A percentile compares a stretch with the other conserved stretches of the same genome.
Conservation (phyloP, 163 green algal genomes). For the Scenedesmus sp. region DNA sequence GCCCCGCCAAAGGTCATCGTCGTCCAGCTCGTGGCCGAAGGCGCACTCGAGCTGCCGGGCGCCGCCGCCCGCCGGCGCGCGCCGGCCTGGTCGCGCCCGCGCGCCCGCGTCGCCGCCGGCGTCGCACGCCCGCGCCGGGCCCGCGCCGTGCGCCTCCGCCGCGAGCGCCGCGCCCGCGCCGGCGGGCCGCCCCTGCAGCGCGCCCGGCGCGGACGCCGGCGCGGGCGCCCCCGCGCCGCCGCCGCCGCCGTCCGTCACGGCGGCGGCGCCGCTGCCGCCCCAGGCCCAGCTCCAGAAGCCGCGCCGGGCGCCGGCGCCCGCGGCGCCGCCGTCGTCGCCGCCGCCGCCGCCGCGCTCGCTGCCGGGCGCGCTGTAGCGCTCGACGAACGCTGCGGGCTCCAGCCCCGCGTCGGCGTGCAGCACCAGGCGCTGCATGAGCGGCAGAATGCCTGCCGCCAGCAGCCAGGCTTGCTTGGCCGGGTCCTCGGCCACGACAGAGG, state of each 20-base stretch:
- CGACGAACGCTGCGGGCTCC: slow-evolving; percentile 20
- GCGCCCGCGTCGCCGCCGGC: too few relatives aligned
- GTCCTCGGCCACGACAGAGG: slow-evolving; percentile 67
- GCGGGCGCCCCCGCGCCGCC: not conserved
- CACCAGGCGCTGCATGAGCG: slow-evolving; percentile 69
- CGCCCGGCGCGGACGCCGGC: too few relatives aligned
- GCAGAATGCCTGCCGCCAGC: slow-evolving; percentile 62
- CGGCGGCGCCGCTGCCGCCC: not conserved
- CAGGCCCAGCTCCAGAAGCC: not conserved
- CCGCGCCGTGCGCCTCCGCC: too few relatives aligned
- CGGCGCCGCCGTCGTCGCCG: not conserved
- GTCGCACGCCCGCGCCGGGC: too few relatives aligned
- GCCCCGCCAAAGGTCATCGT: not conserved
- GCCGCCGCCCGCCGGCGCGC: too few relatives aligned
- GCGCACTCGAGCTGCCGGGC: too few relatives aligned
- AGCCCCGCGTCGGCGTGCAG: slow-evolving; percentile 44
- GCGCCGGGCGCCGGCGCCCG: slow-evolving; percentile 19
- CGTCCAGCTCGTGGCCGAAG: too few relatives aligned
- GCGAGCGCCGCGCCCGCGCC: too few relatives aligned
- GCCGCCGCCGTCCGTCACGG: too few relatives aligned
- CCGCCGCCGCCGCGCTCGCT: slow-evolving; percentile 23
- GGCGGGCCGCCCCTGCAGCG: too few relatives aligned
- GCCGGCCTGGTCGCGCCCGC: too few relatives aligned
- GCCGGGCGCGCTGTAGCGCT: slow-evolving; percentile 38
- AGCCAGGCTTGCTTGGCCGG: slow-evolving; percentile 70